Conservation (phyloP, 2,329 filamentous ascomycete genomes). For the Neoscytalidium dimidiatum region DNA sequence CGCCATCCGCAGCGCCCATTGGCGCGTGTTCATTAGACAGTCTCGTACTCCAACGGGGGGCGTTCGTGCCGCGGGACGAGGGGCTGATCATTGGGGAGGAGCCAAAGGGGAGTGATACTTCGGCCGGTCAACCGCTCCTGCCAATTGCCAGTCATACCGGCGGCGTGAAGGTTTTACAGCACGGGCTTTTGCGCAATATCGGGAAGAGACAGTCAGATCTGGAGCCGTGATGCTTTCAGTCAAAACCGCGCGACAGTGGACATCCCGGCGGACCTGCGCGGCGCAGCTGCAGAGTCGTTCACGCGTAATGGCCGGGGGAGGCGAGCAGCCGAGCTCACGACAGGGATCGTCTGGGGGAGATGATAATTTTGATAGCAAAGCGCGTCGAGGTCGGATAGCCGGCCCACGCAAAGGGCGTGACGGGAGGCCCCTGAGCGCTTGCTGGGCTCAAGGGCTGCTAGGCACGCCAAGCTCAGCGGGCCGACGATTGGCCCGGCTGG, state of each 20-base stretch:
- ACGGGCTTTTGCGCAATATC: neutral
- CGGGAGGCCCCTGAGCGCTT: neutral
- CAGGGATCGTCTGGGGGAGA: constrained; percentile 12
- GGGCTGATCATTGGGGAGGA: constrained; percentile 1
- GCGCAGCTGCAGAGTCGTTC: neutral
- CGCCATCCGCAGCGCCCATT: neutral
- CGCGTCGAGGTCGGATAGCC: neutral
- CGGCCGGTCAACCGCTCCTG: neutral
- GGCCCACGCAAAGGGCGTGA: neutral
- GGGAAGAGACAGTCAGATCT: neutral
- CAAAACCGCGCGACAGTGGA: neutral
- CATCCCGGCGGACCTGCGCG: neutral
- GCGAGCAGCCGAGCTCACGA: neutral
- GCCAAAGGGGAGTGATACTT: neutral
- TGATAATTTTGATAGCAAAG: constrained; percentile 1
- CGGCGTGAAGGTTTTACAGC: neutral
- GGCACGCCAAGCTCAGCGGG: neutral
- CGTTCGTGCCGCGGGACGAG: constrained; percentile 10
- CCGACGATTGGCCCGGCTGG: constrained; percentile 6
- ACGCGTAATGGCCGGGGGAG: neutral
- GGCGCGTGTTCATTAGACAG: constrained; percentile 12
- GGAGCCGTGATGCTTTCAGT: neutral
- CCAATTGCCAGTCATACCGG: neutral
- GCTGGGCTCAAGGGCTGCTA: too few relatives aligned
- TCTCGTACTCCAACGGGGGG: constrained; percentile 11